Evolutionary conservation across 2,329 filamentous ascomycete genomes (phyloP).

Genomic region (Boeremia lycopersici): DNA sequence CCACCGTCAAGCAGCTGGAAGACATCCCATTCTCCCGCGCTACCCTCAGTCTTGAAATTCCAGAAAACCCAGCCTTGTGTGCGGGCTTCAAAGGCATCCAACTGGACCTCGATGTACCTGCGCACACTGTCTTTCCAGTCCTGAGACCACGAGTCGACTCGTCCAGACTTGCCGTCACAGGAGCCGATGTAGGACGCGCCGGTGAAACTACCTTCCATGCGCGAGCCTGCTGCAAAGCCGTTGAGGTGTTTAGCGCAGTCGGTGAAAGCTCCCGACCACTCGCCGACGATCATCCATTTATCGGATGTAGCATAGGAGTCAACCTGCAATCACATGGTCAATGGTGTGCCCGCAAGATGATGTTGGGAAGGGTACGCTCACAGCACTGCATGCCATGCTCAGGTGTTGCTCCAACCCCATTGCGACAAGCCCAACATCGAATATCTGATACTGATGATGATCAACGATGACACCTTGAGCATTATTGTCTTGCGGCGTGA

Average conservation of each 20-base stretch:
- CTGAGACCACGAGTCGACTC: constrained; percentile 55
- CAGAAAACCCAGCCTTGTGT: constrained; percentile 63
- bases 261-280: constrained; percentile 71
- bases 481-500: constrained; percentile 57
- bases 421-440: constrained; percentile 57
- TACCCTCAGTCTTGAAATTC: constrained; percentile 63
- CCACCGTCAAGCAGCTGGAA: constrained; percentile 56
- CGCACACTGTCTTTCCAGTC: constrained; percentile 54
- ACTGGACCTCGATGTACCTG: constrained; percentile 60
- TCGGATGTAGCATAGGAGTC: constrained; percentile 57
- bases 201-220: constrained; percentile 63
- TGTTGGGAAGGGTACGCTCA: constrained; percentile 16
- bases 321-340: constrained; percentile 15
- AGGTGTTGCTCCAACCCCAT: constrained; percentile 61
- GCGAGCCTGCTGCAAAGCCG: constrained; percentile 57
- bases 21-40: constrained; percentile 60
- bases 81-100: constrained; percentile 58
- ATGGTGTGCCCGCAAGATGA: background rate
- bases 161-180: constrained; percentile 59
- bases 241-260: constrained; percentile 59
- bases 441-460: constrained; percentile 72
- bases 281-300: constrained; percentile 70
- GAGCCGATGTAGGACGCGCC: constrained; percentile 57
- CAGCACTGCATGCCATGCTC: constrained; percentile 61
- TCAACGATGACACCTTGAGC: constrained; percentile 65